A percentile compares a stretch with the other conserved stretches of the same genome.
Evolutionary conservation across 2,329 filamentous ascomycete genomes (phyloP).

Genomic region (Pyricularia pennisetigena): DNA sequence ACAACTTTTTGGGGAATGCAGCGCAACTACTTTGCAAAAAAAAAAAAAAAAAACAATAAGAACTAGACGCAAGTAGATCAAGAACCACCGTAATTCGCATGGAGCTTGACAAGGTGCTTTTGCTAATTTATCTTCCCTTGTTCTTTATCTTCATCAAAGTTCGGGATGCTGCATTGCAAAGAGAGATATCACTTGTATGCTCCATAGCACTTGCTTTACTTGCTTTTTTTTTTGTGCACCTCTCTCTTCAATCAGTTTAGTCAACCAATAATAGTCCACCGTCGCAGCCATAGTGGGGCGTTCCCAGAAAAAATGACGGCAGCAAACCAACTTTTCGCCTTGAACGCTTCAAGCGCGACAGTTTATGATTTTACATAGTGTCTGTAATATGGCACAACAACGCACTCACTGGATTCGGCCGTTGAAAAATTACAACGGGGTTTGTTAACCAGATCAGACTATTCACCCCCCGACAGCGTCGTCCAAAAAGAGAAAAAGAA

Average conservation of each 20-base stretch:
- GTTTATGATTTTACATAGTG: not conserved
- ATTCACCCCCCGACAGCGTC: not conserved
- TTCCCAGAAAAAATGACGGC: not conserved
- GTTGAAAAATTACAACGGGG: not conserved
- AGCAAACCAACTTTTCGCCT: not conserved
- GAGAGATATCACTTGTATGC: not conserved
- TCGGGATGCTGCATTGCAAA: not conserved
- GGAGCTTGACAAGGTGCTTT: not conserved
- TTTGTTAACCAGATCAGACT: not conserved
- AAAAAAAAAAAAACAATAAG: too few species aligned
- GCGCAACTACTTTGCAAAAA: too few species aligned
- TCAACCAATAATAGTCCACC: not conserved
- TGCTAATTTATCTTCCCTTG: not conserved
- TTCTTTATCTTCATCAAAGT: not conserved
- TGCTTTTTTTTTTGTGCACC: not conserved
- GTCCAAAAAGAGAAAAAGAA: not conserved
- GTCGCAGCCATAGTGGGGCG: not conserved
- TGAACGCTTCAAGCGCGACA: not conserved
- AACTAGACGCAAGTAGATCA: too few species aligned
- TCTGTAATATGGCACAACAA: not conserved
- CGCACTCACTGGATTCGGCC: not conserved
- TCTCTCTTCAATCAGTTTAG: not conserved
- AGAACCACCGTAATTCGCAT: too few species aligned
- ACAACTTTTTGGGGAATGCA: too few species aligned
- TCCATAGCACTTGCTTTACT: not conserved